Base-by-base conservation (phyloP, 2,329 filamentous ascomycete species). In the Alternaria arbusti region DNA sequence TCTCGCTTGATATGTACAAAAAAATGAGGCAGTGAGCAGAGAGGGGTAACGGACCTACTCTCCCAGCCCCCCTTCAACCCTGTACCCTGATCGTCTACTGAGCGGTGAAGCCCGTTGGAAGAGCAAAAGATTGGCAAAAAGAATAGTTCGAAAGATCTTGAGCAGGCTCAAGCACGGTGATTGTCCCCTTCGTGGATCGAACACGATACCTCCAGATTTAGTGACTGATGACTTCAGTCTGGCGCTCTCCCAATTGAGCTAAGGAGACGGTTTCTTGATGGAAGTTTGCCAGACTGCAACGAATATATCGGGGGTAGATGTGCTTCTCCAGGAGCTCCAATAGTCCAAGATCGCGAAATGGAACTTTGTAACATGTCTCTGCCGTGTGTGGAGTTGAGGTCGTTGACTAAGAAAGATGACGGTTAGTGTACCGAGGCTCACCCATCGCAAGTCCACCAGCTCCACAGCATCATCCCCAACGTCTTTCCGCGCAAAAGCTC, bases 161-260 rank as follows among this genome's bases (percentile, higher is more conserved):
- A 58, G 59, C 47, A 45, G 43, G 55, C 61, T 47, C 56, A 63
- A 61, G 66, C 66, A 67, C 66, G 55, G 17, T 61, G 30, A 57
- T 65, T 65, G 67, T 69, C 67, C 67, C 67, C 60, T 69, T 69
- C 62, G 67, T 61, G 67, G 67, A 69, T 69, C 67, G 67, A 69
- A 69, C 67, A 61, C 67, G 62, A 69, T 73, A 73, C 71, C 71
- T 73, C 71, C 71, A 73, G 71, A 72, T 73, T 70, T 72, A 66
- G 66, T 71, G 70, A 73, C 71, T 61, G 69, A 71, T 36, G 63
- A 71, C 71, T 73, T 73, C 71, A 73, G 71, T 73, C 71, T 73
- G 71, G 71, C 71, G 71, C 71, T 73, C 71, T 73, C 71, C 71
- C 71, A 73, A 73, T 70, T 73, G 71, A 73, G 71, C 71, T 73